These are phyloP conservation scores for Urostyla sp. DNA, from an alignment of 73 alveolate species.

Conservation along the genomic window DNA sequence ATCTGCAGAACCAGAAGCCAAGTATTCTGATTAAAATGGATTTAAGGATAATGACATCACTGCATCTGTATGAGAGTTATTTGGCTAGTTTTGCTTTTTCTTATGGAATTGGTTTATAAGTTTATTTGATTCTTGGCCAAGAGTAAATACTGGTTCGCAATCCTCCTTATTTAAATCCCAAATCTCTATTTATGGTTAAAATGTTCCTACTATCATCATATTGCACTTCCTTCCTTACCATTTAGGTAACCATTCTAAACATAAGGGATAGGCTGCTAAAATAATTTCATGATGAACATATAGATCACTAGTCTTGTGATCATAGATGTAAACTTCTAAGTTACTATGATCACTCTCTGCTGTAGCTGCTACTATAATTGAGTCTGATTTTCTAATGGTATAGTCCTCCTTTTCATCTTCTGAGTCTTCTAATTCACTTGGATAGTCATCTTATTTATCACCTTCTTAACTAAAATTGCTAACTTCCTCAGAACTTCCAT, in stretches of 20 bases:
- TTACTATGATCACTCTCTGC: constrained; percentile 95
- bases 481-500: constrained; percentile 28
- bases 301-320: constrained; percentile 89
- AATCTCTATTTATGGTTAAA: constrained; percentile 95
- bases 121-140: constrained; percentile 87
- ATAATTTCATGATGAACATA: constrained; percentile 97
- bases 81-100: constrained; percentile 81
- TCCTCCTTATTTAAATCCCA: constrained; percentile 96
- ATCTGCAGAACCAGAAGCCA: constrained; percentile 98
- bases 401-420: constrained; percentile 97
- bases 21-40: constrained; percentile 82
- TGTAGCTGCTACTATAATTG: constrained; percentile 93
- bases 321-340: constrained; percentile 94
- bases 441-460: constrained; percentile 57
- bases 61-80: constrained; percentile 93
- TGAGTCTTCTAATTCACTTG: constrained; percentile 82
- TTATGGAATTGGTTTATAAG: constrained; percentile 54
- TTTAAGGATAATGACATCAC: constrained; percentile 86
- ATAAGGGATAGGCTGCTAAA: constrained; percentile 93
- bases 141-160: constrained; percentile 89
- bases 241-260: constrained; percentile 92
- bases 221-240: constrained; percentile 78
- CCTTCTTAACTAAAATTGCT: constrained; percentile 47
- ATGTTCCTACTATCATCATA: constrained; percentile 93
- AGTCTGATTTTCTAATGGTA: constrained; percentile 91